phyloP scores from a whole-genome alignment of 1,284 basidiomycete species.

The Mrakiaceae sp. region DNA sequence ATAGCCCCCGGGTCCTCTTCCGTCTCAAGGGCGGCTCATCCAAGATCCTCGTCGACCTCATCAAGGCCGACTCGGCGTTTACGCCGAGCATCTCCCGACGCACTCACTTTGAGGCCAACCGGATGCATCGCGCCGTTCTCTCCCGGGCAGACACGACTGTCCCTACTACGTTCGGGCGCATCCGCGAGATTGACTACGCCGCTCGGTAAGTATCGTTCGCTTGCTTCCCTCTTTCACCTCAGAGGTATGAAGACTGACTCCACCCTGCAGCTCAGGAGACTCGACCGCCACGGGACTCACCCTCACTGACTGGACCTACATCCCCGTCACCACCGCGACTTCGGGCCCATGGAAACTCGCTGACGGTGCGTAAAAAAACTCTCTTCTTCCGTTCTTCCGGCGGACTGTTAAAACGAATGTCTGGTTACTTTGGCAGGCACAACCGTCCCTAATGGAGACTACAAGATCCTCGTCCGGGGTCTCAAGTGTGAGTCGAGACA shows the following conservation, averaged over 20 bases:
- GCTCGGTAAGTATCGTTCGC: slow-evolving; percentile 29
- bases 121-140: slow-evolving; percentile 16
- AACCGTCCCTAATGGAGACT: slow-evolving; percentile 48
- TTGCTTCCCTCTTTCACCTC: no score
- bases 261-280: slow-evolving; percentile 12
- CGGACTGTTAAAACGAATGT: no score
- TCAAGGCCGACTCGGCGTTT: slow-evolving; percentile 30
- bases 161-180: background rate
- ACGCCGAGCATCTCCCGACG: slow-evolving; percentile 24
- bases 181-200: slow-evolving; percentile 4
- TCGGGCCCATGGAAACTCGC: slow-evolving; percentile 21
- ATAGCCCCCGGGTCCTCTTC: slow-evolving; percentile 11
- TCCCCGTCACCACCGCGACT: slow-evolving; percentile 24
- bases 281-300: slow-evolving; percentile 28
- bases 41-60: slow-evolving; percentile 40
- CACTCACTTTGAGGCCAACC: no score
- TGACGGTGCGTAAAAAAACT: no score
- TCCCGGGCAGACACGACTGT: background rate
- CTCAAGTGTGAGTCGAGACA: slow-evolving; percentile 30
- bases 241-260: no score
- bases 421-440: slow-evolving; percentile 41
- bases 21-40: slow-evolving; percentile 49
- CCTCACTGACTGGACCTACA: background rate
- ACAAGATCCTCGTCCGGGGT: slow-evolving; percentile 49
- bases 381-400: no score